Percentiles rank a stretch among this genome's conserved stretches.
phyloP scores from a whole-genome alignment of 2,329 filamentous ascomycete species.

The Hypomyces rosellus region DNA sequence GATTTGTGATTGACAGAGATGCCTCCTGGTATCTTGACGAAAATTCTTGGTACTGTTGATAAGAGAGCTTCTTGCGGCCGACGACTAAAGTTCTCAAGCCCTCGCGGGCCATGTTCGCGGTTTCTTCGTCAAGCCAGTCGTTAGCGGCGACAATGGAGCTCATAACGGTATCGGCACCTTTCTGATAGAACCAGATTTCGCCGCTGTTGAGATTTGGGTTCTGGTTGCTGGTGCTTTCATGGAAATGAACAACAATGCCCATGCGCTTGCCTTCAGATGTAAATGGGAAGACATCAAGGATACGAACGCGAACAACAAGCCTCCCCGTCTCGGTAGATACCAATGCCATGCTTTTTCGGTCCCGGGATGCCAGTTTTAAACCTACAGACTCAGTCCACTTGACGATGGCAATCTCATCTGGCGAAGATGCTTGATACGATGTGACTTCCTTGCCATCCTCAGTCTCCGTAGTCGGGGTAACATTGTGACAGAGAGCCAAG shows the following conservation, averaged over 20 bases:
- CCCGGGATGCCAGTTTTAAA: constrained; percentile 73
- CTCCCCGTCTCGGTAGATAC: constrained; percentile 69
- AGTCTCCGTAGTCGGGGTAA: constrained; percentile 77
- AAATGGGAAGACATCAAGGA: constrained; percentile 93
- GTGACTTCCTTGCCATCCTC: constrained; percentile 70
- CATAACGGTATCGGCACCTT: constrained; percentile 98
- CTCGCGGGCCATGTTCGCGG: constrained; percentile 98
- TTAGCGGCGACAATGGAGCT: constrained; percentile 89
- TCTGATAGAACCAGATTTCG: constrained; percentile 98
- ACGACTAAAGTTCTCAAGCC: constrained; percentile 90
- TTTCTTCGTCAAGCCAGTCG: constrained; percentile 98
- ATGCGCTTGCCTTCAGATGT: constrained; percentile 97
- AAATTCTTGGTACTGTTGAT: constrained; percentile 76
- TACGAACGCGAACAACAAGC: constrained; percentile 74
- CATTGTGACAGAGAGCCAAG: constrained; percentile 91
- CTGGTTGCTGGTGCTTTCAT: constrained; percentile 46
- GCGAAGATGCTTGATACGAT: constrained; percentile 92
- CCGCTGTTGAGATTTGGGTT: constrained; percentile 49
- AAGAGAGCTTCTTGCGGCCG: constrained; percentile 79
- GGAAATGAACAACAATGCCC: constrained; percentile 91
- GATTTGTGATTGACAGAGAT: constrained; percentile 69
- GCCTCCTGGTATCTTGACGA: constrained; percentile 68
- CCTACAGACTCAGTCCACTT: constrained; percentile 92
- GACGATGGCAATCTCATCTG: constrained; percentile 97
- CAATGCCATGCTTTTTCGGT: constrained; percentile 78